phyloP scores from a whole-genome alignment of 805 yeast genomes.

The Metschnikowia hibisci region DNA sequence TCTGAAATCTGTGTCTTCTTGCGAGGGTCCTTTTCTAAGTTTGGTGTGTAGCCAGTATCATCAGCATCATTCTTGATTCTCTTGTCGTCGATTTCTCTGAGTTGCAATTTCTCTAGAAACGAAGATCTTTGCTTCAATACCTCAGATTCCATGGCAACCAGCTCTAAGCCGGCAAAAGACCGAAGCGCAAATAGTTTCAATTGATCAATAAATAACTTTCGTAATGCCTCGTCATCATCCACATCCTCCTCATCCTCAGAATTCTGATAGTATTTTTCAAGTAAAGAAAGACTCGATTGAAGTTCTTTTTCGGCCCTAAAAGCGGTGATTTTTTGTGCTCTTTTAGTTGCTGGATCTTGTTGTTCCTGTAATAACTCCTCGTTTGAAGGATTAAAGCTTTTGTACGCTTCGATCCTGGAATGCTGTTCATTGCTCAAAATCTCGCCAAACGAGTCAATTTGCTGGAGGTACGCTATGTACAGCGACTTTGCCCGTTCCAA shows the following conservation, averaged over 20 bases:
- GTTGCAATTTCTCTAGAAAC: not conserved
- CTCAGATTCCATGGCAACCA: constrained; percentile 60
- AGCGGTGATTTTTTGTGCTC: constrained; percentile 71
- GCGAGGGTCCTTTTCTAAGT: constrained; percentile 50
- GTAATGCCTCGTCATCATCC: constrained; percentile 43
- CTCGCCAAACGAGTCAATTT: constrained; percentile 15
- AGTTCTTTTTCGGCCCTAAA: constrained; percentile 59
- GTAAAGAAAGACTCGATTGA: constrained; percentile 36
- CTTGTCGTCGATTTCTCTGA: constrained; percentile 7
- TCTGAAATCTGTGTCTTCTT: constrained; percentile 23
- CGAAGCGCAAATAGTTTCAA: constrained; percentile 49
- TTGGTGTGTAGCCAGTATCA: constrained; percentile 58
- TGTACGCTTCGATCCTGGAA: constrained; percentile 38
- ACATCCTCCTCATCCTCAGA: constrained; percentile 8
- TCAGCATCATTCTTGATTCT: constrained; percentile 7
- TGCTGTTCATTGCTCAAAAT: constrained; percentile 38
- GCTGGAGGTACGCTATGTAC: constrained; percentile 31
- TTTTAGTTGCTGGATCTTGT: constrained; percentile 41
- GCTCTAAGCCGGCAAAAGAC: constrained; percentile 55
- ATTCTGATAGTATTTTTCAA: constrained; percentile 29
- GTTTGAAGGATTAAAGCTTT: constrained; percentile 39
- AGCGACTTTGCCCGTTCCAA: constrained; percentile 35
- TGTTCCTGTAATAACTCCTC: constrained; percentile 26
- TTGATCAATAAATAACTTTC: constrained; percentile 55
- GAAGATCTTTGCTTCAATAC: constrained; percentile 36